phyloP scores from a whole-genome alignment of 768 basidiomycete species.

The Artomyces pyxidatus region DNA sequence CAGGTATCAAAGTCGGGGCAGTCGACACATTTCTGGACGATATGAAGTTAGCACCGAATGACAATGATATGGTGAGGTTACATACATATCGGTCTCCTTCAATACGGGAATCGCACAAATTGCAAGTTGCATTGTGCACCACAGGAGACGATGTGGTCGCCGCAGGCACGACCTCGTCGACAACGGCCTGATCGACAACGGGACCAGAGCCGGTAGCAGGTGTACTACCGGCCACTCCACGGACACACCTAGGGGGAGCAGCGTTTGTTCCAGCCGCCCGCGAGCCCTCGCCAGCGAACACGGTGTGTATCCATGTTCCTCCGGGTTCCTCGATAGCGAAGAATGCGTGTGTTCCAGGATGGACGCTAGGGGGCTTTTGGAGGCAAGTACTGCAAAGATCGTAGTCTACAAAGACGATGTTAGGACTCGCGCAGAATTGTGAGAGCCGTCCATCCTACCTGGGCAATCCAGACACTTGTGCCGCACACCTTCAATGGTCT shows the following conservation, averaged over 20 bases:
- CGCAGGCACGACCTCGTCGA: neutral
- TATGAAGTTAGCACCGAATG: neutral
- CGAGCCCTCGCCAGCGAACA: slow-evolving; percentile 22
- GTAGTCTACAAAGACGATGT: slow-evolving; percentile 39
- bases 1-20: slow-evolving; percentile 89
- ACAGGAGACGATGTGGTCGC: slow-evolving; percentile 22
- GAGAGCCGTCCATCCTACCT: slow-evolving; percentile 31
- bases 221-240: neutral
- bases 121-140: slow-evolving; percentile 62
- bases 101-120: slow-evolving; percentile 70
- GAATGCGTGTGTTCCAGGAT: slow-evolving; percentile 46
- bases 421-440: neutral
- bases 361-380: slow-evolving; percentile 3
- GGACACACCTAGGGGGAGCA: neutral
- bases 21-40: slow-evolving; percentile 62
- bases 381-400: slow-evolving; percentile 63
- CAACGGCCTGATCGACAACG: neutral
- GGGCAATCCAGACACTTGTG: slow-evolving; percentile 79
- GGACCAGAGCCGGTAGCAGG: neutral
- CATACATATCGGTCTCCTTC: slow-evolving; percentile 67
- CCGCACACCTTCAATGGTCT: slow-evolving; percentile 52
- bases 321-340: slow-evolving; percentile 61
- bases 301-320: slow-evolving; percentile 55
- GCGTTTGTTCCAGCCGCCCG: neutral
- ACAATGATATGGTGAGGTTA: neutral